These are phyloP conservation scores for Baudoinia panamericana DNA, from an alignment of 495 filamentous ascomycete species.

Conservation along the genomic window DNA sequence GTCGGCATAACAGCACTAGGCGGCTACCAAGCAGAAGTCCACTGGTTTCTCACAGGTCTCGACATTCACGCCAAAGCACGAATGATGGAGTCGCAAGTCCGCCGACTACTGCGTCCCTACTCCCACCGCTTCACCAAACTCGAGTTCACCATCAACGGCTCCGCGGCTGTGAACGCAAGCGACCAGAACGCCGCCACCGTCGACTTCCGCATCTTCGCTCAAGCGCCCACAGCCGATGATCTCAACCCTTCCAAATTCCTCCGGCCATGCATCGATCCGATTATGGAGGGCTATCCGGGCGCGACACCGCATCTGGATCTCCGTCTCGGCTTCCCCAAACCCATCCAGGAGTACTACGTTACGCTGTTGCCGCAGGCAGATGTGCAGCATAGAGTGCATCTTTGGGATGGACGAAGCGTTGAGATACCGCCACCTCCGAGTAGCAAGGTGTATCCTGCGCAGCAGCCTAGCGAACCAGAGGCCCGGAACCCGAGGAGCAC, in stretches of 20 bases:
- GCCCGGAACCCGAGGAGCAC: not conserved
- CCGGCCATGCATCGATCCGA: slow-evolving; percentile 29
- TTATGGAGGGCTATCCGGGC: slow-evolving; percentile 30
- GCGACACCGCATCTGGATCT: slow-evolving; percentile 30
- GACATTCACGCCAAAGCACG: slow-evolving; percentile 26
- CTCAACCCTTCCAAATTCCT: slow-evolving; percentile 28
- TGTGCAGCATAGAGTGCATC: slow-evolving; percentile 24
- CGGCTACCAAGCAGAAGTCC: slow-evolving; percentile 24
- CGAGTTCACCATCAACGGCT: slow-evolving; percentile 19
- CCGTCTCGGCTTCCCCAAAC: slow-evolving; percentile 25
- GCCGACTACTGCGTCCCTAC: slow-evolving; percentile 14
- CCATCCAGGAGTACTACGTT: slow-evolving; percentile 29
- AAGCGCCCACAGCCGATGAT: slow-evolving; percentile 20
- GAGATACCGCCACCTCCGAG: slow-evolving; percentile 22
- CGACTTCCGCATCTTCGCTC: slow-evolving; percentile 24
- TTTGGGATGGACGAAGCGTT: slow-evolving; percentile 18
- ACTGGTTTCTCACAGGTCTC: slow-evolving; percentile 26
- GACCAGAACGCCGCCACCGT: slow-evolving; percentile 24
- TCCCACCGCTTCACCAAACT: slow-evolving; percentile 17
- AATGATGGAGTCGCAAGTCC: slow-evolving; percentile 23
- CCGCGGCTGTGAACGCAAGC: slow-evolving; percentile 7
- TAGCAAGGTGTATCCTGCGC: slow-evolving; percentile 18
- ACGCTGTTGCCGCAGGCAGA: slow-evolving; percentile 27
- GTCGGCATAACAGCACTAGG: slow-evolving; percentile 21
- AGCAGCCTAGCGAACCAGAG: slow-evolving; percentile 20